These are phyloP conservation scores for Trametopsis cervina DNA, from an alignment of 768 basidiomycete species.

Conservation along the genomic window DNA sequence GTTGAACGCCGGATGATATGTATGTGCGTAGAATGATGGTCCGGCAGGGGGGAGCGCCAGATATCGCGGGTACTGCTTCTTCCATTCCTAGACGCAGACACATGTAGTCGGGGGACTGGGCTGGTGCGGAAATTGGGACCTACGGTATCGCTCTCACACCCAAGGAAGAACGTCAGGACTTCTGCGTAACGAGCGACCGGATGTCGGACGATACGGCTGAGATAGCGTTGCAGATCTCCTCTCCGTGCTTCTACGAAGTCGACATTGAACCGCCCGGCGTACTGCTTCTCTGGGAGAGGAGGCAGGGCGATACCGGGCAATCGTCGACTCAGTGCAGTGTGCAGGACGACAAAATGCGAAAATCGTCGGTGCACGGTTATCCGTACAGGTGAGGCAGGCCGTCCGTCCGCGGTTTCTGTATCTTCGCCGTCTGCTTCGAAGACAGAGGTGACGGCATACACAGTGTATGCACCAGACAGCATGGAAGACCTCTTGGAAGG, in stretches of 20 bases:
- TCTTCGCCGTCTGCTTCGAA: slow-evolving; percentile 36
- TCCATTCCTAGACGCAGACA: slow-evolving; percentile 56
- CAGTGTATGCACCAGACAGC: slow-evolving; percentile 64
- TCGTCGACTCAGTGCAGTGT: slow-evolving; percentile 59
- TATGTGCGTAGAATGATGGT: slow-evolving; percentile 67
- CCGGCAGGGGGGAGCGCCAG: slow-evolving; percentile 60
- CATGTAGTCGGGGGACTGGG: not conserved
- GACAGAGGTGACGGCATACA: slow-evolving; percentile 72
- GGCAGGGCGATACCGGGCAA: slow-evolving; percentile 76
- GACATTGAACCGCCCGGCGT: slow-evolving; percentile 70
- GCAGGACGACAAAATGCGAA: slow-evolving; percentile 77
- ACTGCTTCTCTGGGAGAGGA: slow-evolving; percentile 81
- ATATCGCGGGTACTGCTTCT: slow-evolving; percentile 51
- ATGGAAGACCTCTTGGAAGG: slow-evolving; percentile 68
- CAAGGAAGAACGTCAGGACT: slow-evolving; percentile 71
- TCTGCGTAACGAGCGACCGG: slow-evolving; percentile 75
- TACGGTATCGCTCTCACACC: slow-evolving; percentile 70
- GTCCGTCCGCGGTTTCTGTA: slow-evolving; percentile 16
- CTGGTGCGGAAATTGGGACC: slow-evolving; percentile 24
- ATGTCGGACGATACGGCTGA: slow-evolving; percentile 63
- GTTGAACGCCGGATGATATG: slow-evolving; percentile 84
- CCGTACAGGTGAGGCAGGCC: slow-evolving; percentile 33
- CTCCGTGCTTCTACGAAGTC: slow-evolving; percentile 81
- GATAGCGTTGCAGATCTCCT: slow-evolving; percentile 76
- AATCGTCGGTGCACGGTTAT: slow-evolving; percentile 79